Percentiles rank a stretch among this genome's conserved stretches.
Evolutionary conservation across 208 protist species (phyloP).

Genomic region (Crithidia bombi): DNA sequence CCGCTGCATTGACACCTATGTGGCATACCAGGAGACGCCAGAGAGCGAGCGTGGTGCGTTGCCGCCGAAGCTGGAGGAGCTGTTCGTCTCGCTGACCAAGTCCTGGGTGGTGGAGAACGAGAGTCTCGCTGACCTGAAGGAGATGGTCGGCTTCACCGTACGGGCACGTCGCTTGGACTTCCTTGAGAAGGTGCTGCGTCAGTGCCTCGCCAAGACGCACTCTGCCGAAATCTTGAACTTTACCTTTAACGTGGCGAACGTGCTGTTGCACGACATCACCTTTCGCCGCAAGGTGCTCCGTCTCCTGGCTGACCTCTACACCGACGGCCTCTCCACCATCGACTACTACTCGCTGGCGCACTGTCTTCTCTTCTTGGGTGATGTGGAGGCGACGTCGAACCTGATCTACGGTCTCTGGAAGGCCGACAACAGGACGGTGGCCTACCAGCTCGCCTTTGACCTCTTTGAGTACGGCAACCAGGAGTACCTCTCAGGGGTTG

Average conservation of each 20-base stretch:
- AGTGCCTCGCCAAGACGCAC: slow-evolving; percentile 63
- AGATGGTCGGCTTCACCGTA: slow-evolving; percentile 91
- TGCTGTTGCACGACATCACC: slow-evolving; percentile 82
- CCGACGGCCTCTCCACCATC: slow-evolving; percentile 50
- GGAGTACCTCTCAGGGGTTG: slow-evolving; percentile 81
- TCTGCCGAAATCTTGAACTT: slow-evolving; percentile 92
- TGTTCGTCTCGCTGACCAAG: slow-evolving; percentile 80
- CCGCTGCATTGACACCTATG: slow-evolving; percentile 96
- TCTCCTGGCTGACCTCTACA: slow-evolving; percentile 90
- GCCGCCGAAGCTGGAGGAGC: slow-evolving; percentile 80
- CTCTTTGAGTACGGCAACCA: slow-evolving; percentile 89
- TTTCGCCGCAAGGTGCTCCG: slow-evolving; percentile 88
- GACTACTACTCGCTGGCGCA: slow-evolving; percentile 94
- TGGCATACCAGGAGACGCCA: slow-evolving; percentile 65
- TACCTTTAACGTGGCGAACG: slow-evolving; percentile 87
- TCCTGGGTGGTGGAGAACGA: slow-evolving; percentile 82
- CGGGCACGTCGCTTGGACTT: slow-evolving; percentile 87
- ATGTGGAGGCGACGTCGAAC: slow-evolving; percentile 76
- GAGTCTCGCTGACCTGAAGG: slow-evolving; percentile 65
- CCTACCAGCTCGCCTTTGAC: slow-evolving; percentile 90
- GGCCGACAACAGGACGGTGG: slow-evolving; percentile 52
- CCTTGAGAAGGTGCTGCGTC: slow-evolving; percentile 78
- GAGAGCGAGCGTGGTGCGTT: slow-evolving; percentile 43
- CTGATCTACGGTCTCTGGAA: slow-evolving; percentile 87
- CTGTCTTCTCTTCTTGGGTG: slow-evolving; percentile 95